Percentiles rank a stretch among this genome's conserved stretches.
Evolutionary conservation across 371 early-diverging fungal species (phyloP).

Genomic region (Mortierella sp.): DNA sequence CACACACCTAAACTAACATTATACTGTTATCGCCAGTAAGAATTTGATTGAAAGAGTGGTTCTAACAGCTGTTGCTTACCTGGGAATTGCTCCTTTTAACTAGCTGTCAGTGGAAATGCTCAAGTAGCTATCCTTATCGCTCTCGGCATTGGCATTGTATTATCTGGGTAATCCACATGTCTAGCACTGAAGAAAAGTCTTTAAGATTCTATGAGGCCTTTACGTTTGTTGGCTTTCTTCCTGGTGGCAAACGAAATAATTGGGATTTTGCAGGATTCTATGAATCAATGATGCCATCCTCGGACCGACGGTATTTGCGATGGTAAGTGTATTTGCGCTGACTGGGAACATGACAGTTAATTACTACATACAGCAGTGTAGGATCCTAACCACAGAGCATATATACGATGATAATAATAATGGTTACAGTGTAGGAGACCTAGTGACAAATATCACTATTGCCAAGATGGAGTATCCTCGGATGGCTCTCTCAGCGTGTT

Average conservation of each 20-base stretch:
- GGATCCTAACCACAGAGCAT: neutral
- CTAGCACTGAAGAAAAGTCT: slow-evolving; percentile 46
- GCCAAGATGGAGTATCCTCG: slow-evolving; percentile 86
- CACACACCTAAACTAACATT: neutral
- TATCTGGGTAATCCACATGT: slow-evolving; percentile 24
- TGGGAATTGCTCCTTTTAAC: neutral
- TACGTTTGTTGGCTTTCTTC: slow-evolving; percentile 80
- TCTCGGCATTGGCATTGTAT: slow-evolving; percentile 6
- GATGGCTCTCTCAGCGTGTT: slow-evolving; percentile 91
- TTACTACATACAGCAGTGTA: too few relatives aligned
- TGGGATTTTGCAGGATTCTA: slow-evolving; percentile 79
- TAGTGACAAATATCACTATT: slow-evolving; percentile 87
- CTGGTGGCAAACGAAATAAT: slow-evolving; percentile 89
- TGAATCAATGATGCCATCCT: slow-evolving; percentile 84
- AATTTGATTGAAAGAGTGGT: neutral
- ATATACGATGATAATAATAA: neutral
- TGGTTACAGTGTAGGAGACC: slow-evolving; percentile 89
- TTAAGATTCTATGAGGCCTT: slow-evolving; percentile 58
- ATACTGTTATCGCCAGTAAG: slow-evolving; percentile 48
- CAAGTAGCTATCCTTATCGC: slow-evolving; percentile 25
- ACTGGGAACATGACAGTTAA: neutral
- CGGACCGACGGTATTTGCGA: slow-evolving; percentile 86
- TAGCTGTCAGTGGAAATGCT: slow-evolving; percentile 42
- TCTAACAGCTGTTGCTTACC: neutral
- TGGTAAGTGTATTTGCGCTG: slow-evolving; percentile 60